Base-by-base conservation (phyloP, 1,284 basidiomycete genomes). In the Rhizoctonia solani region DNA sequence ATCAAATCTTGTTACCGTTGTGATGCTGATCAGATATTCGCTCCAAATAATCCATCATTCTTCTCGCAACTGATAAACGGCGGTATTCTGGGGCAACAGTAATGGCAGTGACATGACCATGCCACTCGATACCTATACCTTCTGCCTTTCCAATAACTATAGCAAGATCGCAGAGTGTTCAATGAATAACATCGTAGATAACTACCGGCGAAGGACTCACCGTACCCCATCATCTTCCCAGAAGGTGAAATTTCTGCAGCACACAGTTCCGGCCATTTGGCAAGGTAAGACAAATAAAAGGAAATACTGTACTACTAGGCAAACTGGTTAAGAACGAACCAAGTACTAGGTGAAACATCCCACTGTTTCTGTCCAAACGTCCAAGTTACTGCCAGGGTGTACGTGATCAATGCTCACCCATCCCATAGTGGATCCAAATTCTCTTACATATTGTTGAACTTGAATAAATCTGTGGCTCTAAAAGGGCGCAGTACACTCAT, bases 341-440 rank as follows among this genome's bases (percentile, higher is more conserved):
- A 23, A 23, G 11, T 11, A n/a, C 55, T 2, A 14, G 25, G n/a
- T 29, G 27, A 34, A 30, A 21, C 19, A 19, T 56, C 85, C 73
- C 73, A 91, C 90, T 19, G 94, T 96, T 79, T 96, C 94, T 52
- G 93, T 96, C 91, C 92, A 96, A 63, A 94, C 81, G 76, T 96
- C 93, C 74, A 95, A 79, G 76, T 96, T 96, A 69, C 94, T 94
- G 74, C 0, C 67, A 41, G 44, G 55, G 67, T n/a, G 21, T 19
- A 16, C 29, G 55, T n/a, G 29, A 44, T n/a, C 42, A 49, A 19
- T 34, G 11, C 39, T 19, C 13, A 44, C 21, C 27, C 29, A 21
- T 27, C 3, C 27, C 23, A 63, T 3, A 25, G 3, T 23, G 23
- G 25, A 42, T 39, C n/a, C 19, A n/a, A 14, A 14, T 53, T 21